Evolutionary conservation across 805 yeast species (phyloP), one percentile per base, ranked within the genome.

Genomic region (Naumovozyma baii): DNA sequence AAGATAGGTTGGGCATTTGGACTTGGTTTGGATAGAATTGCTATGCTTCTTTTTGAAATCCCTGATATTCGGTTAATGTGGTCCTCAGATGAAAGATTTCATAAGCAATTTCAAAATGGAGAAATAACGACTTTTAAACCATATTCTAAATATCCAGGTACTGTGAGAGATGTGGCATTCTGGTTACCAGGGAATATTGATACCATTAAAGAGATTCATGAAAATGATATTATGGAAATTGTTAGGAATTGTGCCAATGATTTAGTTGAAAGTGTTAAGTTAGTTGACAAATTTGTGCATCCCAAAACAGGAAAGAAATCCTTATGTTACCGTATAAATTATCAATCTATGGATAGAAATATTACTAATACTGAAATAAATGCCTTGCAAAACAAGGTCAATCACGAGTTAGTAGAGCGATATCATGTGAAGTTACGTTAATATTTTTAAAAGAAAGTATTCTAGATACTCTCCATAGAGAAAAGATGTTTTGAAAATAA

Each of bases 1-100:
- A 73, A 78, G 18, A 69, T 90, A 34, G 94, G 96, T 2, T 92
- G 98, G 97, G 98, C 98, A 2, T 92, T 92, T 65, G 98, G 98
- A 15, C 70, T 92, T 38, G 98, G 98, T 0, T 69, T 92, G 37
- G 98, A 92, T 60, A 72, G 98, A 54, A 76, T 90, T 42, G 97
- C 98, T 29, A 92, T 92, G 98, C 66, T 92, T 15, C 67, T 92
- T 38, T 92, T 88, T 64, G 96, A 94, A 17, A 81, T 92, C 34
- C 97, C 97, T 2, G 98, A 92, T 58, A 92, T 92, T 46, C 71
- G 98, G 46, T 65, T 90, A 35, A 85, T 92, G 61, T 92, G 98
- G 98, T 73, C 95, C 1, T 51, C 63, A 30, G 96, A 92, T 61
- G 76, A 75, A 39, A 68, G 96, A 40, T 92, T 92, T 56, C 62